phyloP scores from a whole-genome alignment of 1,284 basidiomycete genomes.

The Cronartium quercuum region DNA sequence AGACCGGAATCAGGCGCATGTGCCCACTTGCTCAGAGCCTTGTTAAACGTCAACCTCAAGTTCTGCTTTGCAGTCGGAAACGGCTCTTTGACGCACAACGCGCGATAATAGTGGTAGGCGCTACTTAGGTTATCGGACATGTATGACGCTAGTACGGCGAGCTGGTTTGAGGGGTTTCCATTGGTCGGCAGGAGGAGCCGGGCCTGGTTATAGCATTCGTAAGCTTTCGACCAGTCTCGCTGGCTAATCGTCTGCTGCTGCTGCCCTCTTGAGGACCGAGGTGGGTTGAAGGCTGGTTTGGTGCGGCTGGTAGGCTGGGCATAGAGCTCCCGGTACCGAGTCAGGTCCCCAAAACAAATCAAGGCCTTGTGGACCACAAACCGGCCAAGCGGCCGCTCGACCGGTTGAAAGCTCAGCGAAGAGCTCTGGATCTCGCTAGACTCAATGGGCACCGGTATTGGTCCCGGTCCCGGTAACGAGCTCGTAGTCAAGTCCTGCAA shows the following conservation, averaged over 20 bases:
- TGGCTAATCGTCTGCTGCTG: constrained; percentile 51
- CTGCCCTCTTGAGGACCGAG: not conserved
- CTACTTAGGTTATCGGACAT: constrained; percentile 72
- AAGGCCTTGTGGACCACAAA: constrained; percentile 75
- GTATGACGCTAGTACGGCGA: constrained; percentile 84
- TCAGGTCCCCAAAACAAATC: constrained; percentile 87
- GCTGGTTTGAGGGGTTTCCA: constrained; percentile 83
- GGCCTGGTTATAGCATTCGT: constrained; percentile 76
- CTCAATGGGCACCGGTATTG: constrained; percentile 29
- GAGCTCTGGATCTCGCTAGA: constrained; percentile 27
- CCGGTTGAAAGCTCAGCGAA: constrained; percentile 34
- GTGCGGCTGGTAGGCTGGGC: constrained; percentile 53
- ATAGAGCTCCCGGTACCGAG: constrained; percentile 85
- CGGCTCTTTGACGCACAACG: constrained; percentile 74
- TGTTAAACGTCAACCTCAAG: constrained; percentile 64
- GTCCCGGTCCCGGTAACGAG: constrained; percentile 32
- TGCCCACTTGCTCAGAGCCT: constrained; percentile 59
- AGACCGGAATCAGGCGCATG: constrained; percentile 49
- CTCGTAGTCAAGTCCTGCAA: constrained; percentile 37
- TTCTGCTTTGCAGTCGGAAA: constrained; percentile 85
- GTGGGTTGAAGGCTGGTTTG: not conserved
- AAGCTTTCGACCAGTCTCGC: constrained; percentile 67
- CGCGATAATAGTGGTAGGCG: constrained; percentile 81
- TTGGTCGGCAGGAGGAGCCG: constrained; percentile 67
- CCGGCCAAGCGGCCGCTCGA: too few relatives aligned